phyloP scores from a whole-genome alignment of 164 flowering plant genomes.

The Buxus sempervirens region DNA sequence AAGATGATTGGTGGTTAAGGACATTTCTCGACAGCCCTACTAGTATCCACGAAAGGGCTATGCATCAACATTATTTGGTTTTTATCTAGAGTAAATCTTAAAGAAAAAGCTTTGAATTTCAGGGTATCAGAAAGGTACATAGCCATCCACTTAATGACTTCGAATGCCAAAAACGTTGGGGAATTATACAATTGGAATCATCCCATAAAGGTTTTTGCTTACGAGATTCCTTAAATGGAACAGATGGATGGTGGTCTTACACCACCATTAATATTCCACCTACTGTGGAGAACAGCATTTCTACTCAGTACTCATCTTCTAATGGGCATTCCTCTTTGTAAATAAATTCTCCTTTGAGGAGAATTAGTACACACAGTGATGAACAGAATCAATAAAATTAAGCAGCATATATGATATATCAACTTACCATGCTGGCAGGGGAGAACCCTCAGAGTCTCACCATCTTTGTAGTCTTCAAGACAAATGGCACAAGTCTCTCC shows the following conservation, averaged over 20 bases:
- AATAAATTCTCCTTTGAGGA: too few relatives aligned
- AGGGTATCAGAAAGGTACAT: not conserved
- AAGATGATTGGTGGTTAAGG: not conserved
- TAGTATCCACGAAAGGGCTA: not conserved
- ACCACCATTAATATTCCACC: not conserved
- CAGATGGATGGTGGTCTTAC: not conserved
- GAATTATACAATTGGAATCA: not conserved
- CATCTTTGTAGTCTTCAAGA: constrained; percentile 60
- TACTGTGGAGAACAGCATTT: not conserved
- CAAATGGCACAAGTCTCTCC: constrained; percentile 61
- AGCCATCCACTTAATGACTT: not conserved
- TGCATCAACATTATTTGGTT: not conserved
- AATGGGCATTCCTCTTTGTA: too few relatives aligned
- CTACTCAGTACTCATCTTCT: not conserved
- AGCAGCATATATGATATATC: not conserved
- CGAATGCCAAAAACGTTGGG: not conserved
- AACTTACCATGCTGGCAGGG: constrained; percentile 63
- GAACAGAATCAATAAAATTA: not conserved
- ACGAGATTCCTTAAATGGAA: not conserved
- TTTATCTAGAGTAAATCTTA: not conserved
- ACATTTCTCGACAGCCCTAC: not conserved
- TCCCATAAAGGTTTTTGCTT: not conserved
- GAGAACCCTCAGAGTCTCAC: constrained; percentile 48
- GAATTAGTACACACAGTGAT: too few relatives aligned
- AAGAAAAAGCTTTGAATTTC: not conserved